A percentile compares a stretch with the other conserved stretches of the same genome.
Evolutionary conservation across 177 flowering plant species (phyloP).

Genomic region (Vitis hybrid): DNA sequence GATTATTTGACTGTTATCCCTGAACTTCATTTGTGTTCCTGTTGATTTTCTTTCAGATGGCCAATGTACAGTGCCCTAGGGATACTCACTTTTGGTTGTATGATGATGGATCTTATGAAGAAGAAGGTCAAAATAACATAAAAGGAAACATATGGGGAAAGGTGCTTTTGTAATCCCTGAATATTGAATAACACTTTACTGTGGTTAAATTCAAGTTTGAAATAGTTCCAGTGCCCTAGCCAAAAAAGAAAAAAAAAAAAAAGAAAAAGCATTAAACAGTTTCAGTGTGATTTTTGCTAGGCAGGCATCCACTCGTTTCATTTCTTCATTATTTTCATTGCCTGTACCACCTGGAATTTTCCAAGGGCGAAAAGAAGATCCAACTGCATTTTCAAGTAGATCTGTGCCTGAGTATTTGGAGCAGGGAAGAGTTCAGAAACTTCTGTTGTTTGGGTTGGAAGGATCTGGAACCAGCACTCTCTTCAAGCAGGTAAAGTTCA

Average conservation of each 20-base stretch:
- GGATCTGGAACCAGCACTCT: slow-evolving; percentile 46
- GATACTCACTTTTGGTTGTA: slow-evolving; percentile 64
- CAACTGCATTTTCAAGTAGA: slow-evolving; percentile 28
- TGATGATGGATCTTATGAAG: slow-evolving; percentile 61
- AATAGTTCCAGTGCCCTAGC: not conserved
- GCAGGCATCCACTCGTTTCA: slow-evolving; percentile 60
- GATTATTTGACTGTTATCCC: not conserved
- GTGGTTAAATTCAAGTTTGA: slow-evolving; percentile 2
- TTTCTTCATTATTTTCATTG: slow-evolving; percentile 55
- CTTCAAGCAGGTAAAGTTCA: slow-evolving; percentile 40
- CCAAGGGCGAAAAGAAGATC: slow-evolving; percentile 32
- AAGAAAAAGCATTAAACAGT: slow-evolving; percentile 12
- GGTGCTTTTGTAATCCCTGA: slow-evolving; percentile 28
- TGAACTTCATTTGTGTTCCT: not conserved
- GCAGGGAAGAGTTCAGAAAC: slow-evolving; percentile 33
- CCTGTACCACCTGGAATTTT: slow-evolving; percentile 45
- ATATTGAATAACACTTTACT: not conserved
- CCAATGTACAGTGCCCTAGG: slow-evolving; percentile 56
- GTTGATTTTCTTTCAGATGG: slow-evolving; percentile 36
- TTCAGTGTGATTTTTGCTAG: slow-evolving; percentile 34
- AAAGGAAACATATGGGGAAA: slow-evolving; percentile 65
- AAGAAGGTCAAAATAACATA: slow-evolving; percentile 63
- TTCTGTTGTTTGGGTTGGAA: slow-evolving; percentile 33
- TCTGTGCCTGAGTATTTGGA: slow-evolving; percentile 46
- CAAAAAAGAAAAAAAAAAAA: no score